Percentiles rank a stretch among this genome's conserved stretches.
phyloP scores from a whole-genome alignment of 176 grass and related monocot genomes.

The Bothriochloa decipiens region DNA sequence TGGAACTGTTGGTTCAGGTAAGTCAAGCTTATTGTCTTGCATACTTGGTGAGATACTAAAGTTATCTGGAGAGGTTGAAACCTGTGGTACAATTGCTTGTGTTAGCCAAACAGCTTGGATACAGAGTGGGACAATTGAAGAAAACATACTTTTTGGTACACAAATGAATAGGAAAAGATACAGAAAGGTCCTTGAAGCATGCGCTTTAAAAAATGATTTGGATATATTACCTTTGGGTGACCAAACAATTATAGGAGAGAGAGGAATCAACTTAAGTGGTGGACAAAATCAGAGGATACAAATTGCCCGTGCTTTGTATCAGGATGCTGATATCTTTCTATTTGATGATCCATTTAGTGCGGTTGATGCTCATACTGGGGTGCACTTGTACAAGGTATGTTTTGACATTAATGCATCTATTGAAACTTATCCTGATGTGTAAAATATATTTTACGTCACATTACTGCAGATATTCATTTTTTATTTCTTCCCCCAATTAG shows the following conservation, averaged over 20 bases:
- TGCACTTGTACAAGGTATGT: conserved; percentile 50
- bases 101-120: conserved; percentile 80
- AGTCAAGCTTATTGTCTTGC: conserved; percentile 80
- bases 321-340: conserved; percentile 72
- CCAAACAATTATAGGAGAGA: conserved; percentile 77
- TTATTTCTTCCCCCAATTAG: background rate
- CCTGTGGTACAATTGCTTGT: conserved; percentile 64
- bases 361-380: conserved; percentile 68
- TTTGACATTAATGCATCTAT: background rate
- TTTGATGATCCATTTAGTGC: conserved; percentile 90
- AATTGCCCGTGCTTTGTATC: conserved; percentile 72
- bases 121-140: conserved; percentile 65
- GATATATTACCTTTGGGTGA: conserved; percentile 62
- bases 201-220: conserved; percentile 63
- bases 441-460: background rate
- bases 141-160: conserved; percentile 63
- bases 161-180: conserved; percentile 54
- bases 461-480: background rate
- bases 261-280: conserved; percentile 78
- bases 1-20: conserved; percentile 78
- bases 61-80: conserved; percentile 57
- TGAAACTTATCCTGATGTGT: too few relatives aligned
- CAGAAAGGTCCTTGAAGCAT: conserved; percentile 54
- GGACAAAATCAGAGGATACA: conserved; percentile 74
- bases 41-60: conserved; percentile 78